Base-by-base conservation (phyloP, 2,329 filamentous ascomycete species). In the Nakataea oryzae region DNA sequence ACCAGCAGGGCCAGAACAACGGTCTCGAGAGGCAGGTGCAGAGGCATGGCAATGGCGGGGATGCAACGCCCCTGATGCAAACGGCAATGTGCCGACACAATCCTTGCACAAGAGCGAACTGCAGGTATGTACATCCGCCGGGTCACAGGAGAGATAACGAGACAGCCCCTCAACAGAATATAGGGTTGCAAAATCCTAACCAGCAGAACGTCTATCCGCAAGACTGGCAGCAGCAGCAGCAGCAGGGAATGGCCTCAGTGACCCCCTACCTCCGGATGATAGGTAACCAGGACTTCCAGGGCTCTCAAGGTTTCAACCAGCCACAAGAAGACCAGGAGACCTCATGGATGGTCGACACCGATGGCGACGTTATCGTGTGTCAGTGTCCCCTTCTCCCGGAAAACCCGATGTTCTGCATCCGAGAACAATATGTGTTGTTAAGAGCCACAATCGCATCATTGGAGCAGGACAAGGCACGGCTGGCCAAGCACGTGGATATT, bases 341-440 rank as follows among this genome's bases (percentile, higher is more conserved):
- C n/a, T n/a, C n/a, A n/a, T n/a, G n/a, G n/a, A n/a, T 50, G 7
- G 9, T 58, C 26, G 60, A 61, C 27, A 41, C 56, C 29, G 56
- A 60, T 24, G 63, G 61, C 29, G 65, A 66, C 55, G 61, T 63
- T 5, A 21, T 56, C 13, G 63, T 66, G 64, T 66, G 66, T 54
- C 64, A 65, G 13, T 70, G 68, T 61, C 57, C 62, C 54, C 62
- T 64, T 50, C 30, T 29, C 9, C 47, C 64, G 3, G 29, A 50
- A 2, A 9, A 24, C 7, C 27, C 8, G 21, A 11, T 9, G 2
- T 27, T n/a, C 7, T 60, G 58, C 58, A 54, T 47, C 58, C 21
- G 17, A 17, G 41, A 54, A 34, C 30, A 29, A 27, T 60, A 54
- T n/a, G 8, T 6, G 34, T 14, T 24, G 32, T 27, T 29, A 26